Evolutionary conservation across 2,329 filamentous ascomycete genomes (phyloP).

Genomic region (Hypoxylon sp.): DNA sequence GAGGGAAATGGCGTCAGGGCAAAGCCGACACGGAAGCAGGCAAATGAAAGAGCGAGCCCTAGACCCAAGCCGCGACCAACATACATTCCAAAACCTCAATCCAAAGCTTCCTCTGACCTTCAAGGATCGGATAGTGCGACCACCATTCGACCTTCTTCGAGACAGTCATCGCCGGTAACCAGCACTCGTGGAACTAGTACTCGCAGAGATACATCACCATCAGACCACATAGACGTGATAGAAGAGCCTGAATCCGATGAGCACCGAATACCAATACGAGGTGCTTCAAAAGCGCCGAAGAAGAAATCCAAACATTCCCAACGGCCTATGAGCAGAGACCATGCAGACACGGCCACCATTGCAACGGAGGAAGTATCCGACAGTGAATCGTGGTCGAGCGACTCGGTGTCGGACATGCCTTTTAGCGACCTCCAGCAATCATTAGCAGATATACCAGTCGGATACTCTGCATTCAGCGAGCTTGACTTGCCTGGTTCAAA

Average conservation of each 20-base stretch:
- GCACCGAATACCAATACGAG: constrained; percentile 57
- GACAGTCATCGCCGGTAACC: constrained; percentile 49
- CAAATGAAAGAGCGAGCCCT: constrained; percentile 50
- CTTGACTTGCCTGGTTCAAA: constrained; percentile 69
- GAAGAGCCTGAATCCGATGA: constrained; percentile 57
- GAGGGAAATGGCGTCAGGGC: constrained; percentile 53
- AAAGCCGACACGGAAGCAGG: constrained; percentile 34
- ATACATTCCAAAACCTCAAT: constrained; percentile 56
- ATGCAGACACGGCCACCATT: constrained; percentile 46
- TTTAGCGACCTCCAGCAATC: constrained; percentile 65
- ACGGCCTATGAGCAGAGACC: constrained; percentile 31
- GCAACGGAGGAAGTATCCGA: constrained; percentile 55
- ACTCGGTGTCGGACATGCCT: constrained; percentile 57
- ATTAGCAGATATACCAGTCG: constrained; percentile 73
- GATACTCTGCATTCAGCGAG: constrained; percentile 76
- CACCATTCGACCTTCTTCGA: constrained; percentile 51
- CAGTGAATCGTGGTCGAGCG: constrained; percentile 53
- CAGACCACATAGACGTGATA: constrained; percentile 53
- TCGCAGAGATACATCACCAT: constrained; percentile 48
- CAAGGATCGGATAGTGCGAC: constrained; percentile 49
- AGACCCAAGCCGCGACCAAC: constrained; percentile 48
- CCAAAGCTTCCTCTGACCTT: constrained; percentile 51
- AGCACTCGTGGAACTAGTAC: constrained; percentile 43
- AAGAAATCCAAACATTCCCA: constrained; percentile 34
- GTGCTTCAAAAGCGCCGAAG: constrained; percentile 49